Evolutionary conservation across 192 early-diverging fungal species (phyloP), one percentile per base, ranked within the genome.

Genomic region (Coemansia sp.): DNA sequence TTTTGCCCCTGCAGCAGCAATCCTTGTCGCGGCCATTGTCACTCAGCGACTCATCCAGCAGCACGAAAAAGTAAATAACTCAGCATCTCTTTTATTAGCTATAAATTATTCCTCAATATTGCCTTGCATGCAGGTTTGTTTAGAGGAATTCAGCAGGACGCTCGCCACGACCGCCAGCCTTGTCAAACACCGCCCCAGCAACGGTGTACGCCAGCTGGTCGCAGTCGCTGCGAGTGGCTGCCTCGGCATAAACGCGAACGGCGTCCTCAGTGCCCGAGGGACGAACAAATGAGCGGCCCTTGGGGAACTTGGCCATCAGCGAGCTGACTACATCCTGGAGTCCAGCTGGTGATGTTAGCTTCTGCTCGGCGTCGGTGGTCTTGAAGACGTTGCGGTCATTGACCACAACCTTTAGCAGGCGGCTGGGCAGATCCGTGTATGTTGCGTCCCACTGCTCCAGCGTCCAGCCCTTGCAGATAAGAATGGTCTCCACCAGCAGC

Each of bases 261-360:
- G 95, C 91, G 68, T 99, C 98, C 73, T 99, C 98, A 22, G 98
- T 99, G 32, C 98, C 98, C 11, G 94, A 97, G 17, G 98, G 94
- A 70, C 95, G 85, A 26, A 98, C 96, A 86, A 99, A 99, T 3
- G 93, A 93, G 43, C 98, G 85, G 36, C 96, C 96, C 36, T 87
- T 81, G 42, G 79, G 82, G 74, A 88, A 93, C 81, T 95, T 93
- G 36, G 83, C 83, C 1, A 96, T 93, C 60, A 91, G 80, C 22
- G 81, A 70, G 70, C 95, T 87, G 61, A 99, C 94, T 6, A 86
- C 82, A 5, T 70, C 83, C 84, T 99, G 98, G 53, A 98, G 82
- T 22, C 87, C 93, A 5, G 63, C 81, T n/a, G 98, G 98, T 38
- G 89, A 84, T 9, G 88, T 84, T 58, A 99, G 82, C 62, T 90